phyloP scores from a whole-genome alignment of 192 early-diverging fungal genomes.

The Dissophora globulifera region DNA sequence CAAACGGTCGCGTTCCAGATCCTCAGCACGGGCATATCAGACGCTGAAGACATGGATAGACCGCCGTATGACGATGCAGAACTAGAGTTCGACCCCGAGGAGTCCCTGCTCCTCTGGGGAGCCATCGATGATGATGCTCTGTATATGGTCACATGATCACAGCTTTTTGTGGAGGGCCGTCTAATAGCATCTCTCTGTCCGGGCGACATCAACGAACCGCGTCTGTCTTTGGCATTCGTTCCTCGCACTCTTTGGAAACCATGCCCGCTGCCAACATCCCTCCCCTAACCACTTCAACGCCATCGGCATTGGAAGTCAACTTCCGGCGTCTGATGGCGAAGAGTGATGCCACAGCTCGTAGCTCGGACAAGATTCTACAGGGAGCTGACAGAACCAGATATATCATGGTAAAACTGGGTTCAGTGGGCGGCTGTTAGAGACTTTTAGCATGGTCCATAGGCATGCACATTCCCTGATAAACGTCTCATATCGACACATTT shows the following conservation, averaged over 20 bases:
- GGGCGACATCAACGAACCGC: no score
- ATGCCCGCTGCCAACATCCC: conserved; percentile 33
- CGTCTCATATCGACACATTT: background rate
- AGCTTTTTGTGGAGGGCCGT: no score
- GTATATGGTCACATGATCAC: no score
- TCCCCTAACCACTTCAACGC: conserved; percentile 12
- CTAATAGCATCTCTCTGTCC: no score
- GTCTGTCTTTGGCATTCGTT: no score
- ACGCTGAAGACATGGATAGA: background rate
- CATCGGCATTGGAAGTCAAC: conserved; percentile 36
- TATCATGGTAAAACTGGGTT: conserved; percentile 6
- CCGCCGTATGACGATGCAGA: conserved; percentile 1
- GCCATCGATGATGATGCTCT: background rate
- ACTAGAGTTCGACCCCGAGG: background rate
- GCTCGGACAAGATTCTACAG: conserved; percentile 38
- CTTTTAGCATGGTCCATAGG: no score
- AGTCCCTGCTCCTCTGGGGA: conserved; percentile 6
- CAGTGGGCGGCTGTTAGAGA: no score
- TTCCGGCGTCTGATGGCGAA: conserved; percentile 40
- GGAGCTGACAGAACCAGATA: conserved; percentile 31
- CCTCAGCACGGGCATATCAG: conserved; percentile 2
- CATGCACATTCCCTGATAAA: no score
- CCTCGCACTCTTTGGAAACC: background rate
- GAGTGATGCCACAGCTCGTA: conserved; percentile 22
- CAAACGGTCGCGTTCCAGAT: conserved; percentile 19